phyloP scores from a whole-genome alignment of 106 monocot species.

The Phalaenopsis equestris region DNA sequence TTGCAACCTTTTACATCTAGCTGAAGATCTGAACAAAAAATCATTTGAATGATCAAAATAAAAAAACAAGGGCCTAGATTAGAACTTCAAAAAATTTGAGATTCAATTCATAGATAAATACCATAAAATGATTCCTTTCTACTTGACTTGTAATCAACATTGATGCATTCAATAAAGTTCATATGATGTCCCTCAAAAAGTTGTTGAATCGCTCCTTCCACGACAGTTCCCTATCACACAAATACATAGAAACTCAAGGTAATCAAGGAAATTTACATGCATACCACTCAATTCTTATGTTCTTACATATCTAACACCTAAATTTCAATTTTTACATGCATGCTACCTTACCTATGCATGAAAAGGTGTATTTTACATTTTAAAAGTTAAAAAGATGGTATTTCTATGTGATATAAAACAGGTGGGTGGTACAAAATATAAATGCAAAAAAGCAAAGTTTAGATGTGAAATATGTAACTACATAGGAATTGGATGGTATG shows the following conservation, averaged over 20 bases:
- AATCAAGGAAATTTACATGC: background rate
- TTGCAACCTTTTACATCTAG: constrained; percentile 87
- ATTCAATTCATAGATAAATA: constrained; percentile 11
- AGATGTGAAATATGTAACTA: no score
- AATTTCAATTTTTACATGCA: no score
- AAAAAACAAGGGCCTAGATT: background rate
- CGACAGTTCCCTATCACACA: constrained; percentile 54
- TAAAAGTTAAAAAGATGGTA: no score
- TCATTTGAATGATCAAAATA: background rate
- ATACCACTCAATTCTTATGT: no score
- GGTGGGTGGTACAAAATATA: no score
- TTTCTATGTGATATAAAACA: no score
- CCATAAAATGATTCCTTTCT: constrained; percentile 84
- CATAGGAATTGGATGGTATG: no score
- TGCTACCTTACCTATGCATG: no score
- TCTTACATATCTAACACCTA: no score
- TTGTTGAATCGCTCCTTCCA: constrained; percentile 67
- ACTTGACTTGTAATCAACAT: constrained; percentile 72
- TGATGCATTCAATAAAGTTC: constrained; percentile 82
- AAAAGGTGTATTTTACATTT: no score
- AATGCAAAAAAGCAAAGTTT: no score
- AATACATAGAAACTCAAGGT: background rate
- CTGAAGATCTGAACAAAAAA: constrained; percentile 49
- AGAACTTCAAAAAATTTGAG: background rate
- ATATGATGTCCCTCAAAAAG: constrained; percentile 82